phyloP scores from a whole-genome alignment of 106 monocot species.

The Phalaenopsis equestris region DNA sequence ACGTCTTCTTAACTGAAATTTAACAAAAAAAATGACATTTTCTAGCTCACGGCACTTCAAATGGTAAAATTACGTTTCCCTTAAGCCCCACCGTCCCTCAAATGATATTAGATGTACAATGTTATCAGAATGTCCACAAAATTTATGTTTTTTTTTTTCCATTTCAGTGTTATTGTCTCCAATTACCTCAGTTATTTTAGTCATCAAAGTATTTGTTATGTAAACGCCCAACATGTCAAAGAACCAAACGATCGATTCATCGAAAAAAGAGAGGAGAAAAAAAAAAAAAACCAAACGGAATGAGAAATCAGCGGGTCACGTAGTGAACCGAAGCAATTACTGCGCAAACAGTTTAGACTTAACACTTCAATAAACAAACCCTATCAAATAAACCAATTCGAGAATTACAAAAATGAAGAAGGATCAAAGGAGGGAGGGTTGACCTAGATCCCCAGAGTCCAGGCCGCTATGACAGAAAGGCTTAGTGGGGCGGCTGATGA shows the following conservation, averaged over 20 bases:
- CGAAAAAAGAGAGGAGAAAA: not conserved
- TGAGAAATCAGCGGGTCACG: not conserved
- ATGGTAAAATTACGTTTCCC: not conserved
- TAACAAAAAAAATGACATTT: not conserved
- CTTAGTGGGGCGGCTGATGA: slow-evolving; percentile 34
- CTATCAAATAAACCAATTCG: not conserved
- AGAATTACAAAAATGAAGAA: not conserved
- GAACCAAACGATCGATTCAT: not conserved
- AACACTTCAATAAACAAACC: not conserved
- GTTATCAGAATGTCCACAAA: not conserved
- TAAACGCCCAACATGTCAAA: not conserved
- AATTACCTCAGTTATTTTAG: not conserved
- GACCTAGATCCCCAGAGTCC: not conserved
- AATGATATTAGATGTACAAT: not conserved
- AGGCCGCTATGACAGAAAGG: slow-evolving; percentile 71
- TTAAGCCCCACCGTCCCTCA: not conserved
- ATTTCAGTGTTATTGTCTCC: not conserved
- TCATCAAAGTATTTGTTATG: not conserved
- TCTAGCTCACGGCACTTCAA: not conserved
- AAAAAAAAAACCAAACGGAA: not conserved
- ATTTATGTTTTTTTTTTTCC: not conserved
- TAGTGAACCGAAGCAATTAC: not conserved
- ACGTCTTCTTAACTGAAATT: not conserved
- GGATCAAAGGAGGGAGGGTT: not conserved
- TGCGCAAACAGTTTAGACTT: not conserved